phyloP scores from a whole-genome alignment of 345 rosid genomes.

The Carallia brachiata region DNA sequence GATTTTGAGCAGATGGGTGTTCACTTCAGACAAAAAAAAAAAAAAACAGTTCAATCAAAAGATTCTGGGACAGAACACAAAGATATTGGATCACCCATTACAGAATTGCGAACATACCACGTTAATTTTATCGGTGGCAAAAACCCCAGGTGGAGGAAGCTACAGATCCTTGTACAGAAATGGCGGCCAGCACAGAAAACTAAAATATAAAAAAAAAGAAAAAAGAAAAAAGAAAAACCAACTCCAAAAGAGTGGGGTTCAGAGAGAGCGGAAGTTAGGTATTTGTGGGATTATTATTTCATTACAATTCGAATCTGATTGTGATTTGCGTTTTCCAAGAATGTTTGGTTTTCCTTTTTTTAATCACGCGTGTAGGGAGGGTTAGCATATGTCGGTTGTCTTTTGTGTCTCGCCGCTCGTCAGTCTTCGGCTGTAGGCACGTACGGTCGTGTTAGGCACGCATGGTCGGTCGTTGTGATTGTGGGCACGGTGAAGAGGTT shows the following conservation, averaged over 20 bases:
- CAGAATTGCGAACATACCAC: neutral
- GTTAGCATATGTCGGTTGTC: too few relatives aligned
- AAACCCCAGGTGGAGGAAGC: neutral
- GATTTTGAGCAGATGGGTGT: slow-evolving; percentile 10
- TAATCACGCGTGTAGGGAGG: too few relatives aligned
- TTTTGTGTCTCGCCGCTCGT: too few relatives aligned
- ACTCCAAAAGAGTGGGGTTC: neutral
- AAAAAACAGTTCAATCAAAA: slow-evolving; percentile 1
- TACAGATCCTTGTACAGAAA: neutral
- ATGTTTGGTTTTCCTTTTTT: too few relatives aligned
- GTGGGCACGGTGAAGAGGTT: too few relatives aligned
- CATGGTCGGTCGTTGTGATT: too few relatives aligned
- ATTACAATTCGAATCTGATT: too few relatives aligned
- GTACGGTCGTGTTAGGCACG: too few relatives aligned
- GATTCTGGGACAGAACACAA: neutral
- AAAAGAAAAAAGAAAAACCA: neutral
- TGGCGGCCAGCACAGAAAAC: neutral
- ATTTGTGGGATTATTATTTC: neutral
- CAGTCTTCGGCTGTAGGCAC: too few relatives aligned
- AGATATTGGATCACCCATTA: neutral
- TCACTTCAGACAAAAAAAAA: neutral
- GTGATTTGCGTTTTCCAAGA: too few relatives aligned
- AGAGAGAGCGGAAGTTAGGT: neutral
- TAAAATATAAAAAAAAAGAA: neutral
- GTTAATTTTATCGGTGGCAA: neutral